A percentile compares a stretch with the other conserved stretches of the same genome.
phyloP scores from a whole-genome alignment of 768 basidiomycete genomes.

The Boletus tomentosulus region DNA sequence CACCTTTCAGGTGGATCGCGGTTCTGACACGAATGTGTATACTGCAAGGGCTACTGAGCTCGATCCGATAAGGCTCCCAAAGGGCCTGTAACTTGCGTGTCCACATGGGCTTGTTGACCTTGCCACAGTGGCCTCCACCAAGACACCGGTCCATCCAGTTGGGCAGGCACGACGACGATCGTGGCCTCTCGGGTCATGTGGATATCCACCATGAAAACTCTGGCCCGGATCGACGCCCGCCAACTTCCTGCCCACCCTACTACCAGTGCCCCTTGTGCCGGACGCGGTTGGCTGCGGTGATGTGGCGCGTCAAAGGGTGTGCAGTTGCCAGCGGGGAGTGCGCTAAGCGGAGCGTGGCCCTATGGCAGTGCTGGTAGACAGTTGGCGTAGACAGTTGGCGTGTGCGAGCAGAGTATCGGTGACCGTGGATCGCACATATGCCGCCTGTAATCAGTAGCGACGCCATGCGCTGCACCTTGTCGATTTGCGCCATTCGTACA shows the following conservation, averaged over 20 bases:
- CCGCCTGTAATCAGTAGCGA: no score
- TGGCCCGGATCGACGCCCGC: background rate
- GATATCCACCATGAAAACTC: background rate
- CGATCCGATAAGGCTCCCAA: background rate
- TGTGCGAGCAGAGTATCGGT: no score
- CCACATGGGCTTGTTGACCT: constrained; percentile 1
- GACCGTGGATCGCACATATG: no score
- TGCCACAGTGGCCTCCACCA: background rate
- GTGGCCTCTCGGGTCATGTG: background rate
- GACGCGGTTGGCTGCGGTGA: no score
- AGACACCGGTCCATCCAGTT: background rate
- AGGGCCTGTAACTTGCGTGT: constrained; percentile 1
- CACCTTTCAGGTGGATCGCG: background rate
- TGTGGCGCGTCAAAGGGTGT: no score
- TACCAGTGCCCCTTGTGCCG: background rate
- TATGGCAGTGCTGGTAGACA: no score
- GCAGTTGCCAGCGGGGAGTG: no score
- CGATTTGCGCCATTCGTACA: no score
- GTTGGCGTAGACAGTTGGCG: no score
- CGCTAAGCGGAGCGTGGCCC: no score
- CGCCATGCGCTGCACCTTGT: no score
- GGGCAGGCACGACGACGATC: background rate
- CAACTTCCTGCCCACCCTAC: background rate
- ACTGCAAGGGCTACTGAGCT: background rate
- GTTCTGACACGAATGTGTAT: background rate